Evolutionary conservation across 1,139 yeast genomes (phyloP), one percentile per base, ranked within the genome.

Genomic region (Wickerhamomyces sp.): DNA sequence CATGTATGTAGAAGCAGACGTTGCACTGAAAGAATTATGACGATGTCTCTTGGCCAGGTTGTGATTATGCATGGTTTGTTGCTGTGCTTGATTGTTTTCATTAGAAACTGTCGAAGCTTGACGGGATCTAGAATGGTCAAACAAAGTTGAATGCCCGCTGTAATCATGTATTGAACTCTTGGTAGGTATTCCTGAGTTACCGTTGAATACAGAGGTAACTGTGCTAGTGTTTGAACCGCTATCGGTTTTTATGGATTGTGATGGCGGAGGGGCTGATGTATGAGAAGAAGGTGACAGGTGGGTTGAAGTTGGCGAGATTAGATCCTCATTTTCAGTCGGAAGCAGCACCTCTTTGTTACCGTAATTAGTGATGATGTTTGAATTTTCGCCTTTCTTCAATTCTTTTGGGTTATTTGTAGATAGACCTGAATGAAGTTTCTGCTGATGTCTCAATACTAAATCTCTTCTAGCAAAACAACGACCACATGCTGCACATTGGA

Each of bases 401-500:
- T 42, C 45, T 17, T 47, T 46, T 20, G 40, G 7, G 36, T 35
- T 40, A 24, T 42, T 45, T 13, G 55, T 54, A 8, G 74, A 62
- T 32, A 73, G 55, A 6, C 74, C 63, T 1, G 96, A 83, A 60
- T 92, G 98, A 21, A 92, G 71, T 59, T 92, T 92, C 61, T 90
- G 97, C 54, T 94, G 96, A 66, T 92, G 98, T 43, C 98, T 74
- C 42, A 92, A 70, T 30, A 92, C 81, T 59, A 92, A 75, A 63
- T 92, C 98, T 46, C 97, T 68, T 47, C 98, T 71, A 19, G 96
- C 94, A 64, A 92, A 92, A 61, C 95, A 86, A 28, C 97, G 77
- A 44, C 95, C 97, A 63, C 98, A 92, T 16, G 92, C 95, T 1
- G 96, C 95, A 66, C 99, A 92, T 52, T 86, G 87, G 62, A 86